Evolutionary conservation across 495 filamentous ascomycete genomes (phyloP).

Genomic region (Filosporella fistucella): DNA sequence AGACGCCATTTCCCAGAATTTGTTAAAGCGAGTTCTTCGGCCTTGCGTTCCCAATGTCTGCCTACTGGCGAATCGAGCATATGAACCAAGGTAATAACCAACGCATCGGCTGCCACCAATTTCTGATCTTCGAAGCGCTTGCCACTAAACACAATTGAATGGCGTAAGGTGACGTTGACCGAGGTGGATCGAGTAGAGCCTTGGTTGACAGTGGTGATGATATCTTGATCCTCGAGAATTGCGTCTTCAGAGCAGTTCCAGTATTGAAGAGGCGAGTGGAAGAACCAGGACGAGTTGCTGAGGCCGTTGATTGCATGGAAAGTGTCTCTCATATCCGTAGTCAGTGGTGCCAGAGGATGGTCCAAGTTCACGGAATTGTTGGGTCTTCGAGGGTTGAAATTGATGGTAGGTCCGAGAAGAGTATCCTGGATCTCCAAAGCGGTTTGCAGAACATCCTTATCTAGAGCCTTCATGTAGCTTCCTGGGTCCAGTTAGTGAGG

Average conservation of each 20-base stretch:
- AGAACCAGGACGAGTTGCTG: constrained; percentile 53
- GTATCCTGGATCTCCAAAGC: constrained; percentile 60
- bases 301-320: constrained; percentile 47
- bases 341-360: constrained; percentile 25
- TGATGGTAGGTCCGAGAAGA: constrained; percentile 46
- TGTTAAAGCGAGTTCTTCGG: constrained; percentile 34
- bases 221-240: constrained; percentile 51
- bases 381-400: constrained; percentile 42
- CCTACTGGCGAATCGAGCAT: constrained; percentile 51
- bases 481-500: constrained; percentile 21
- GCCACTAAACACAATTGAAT: constrained; percentile 70
- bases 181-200: constrained; percentile 46
- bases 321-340: constrained; percentile 36
- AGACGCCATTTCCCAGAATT: constrained; percentile 48
- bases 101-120: constrained; percentile 62
- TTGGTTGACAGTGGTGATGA: constrained; percentile 60
- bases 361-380: constrained; percentile 12
- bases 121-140: constrained; percentile 59
- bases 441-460: constrained; percentile 51
- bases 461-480: constrained; percentile 66
- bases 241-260: constrained; percentile 59
- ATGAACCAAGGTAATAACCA: constrained; percentile 70
- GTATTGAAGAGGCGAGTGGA: constrained; percentile 70
- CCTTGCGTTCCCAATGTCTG: constrained; percentile 51
- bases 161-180: constrained; percentile 64